These are phyloP conservation scores for Aureobasidium pullulans DNA, from an alignment of 2,329 filamentous ascomycete species.

Conservation along the genomic window DNA sequence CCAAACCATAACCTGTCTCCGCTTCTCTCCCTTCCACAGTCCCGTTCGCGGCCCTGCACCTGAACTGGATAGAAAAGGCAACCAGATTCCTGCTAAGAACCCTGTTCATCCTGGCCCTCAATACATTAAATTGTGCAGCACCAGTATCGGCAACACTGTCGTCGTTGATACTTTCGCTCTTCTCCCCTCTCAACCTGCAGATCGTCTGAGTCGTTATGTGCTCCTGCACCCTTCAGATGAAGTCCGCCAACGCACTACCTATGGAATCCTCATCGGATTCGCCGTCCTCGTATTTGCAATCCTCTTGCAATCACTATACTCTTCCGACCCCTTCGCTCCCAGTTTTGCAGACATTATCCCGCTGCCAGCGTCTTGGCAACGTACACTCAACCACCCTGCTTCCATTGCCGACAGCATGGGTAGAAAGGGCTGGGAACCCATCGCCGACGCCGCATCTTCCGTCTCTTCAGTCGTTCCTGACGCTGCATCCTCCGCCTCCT, in stretches of 20 bases:
- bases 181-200: conserved; percentile 39
- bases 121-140: conserved; percentile 70
- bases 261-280: conserved; percentile 53
- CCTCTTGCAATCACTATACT: conserved; percentile 53
- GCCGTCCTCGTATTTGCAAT: conserved; percentile 56
- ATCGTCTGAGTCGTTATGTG: conserved; percentile 56
- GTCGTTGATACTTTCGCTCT: conserved; percentile 75
- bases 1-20: conserved; percentile 50
- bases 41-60: conserved; percentile 24
- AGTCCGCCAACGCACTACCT: conserved; percentile 44
- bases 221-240: conserved; percentile 52
- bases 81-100: conserved; percentile 15
- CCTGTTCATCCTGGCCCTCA: conserved; percentile 37
- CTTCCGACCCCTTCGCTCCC: conserved; percentile 46
- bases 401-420: conserved; percentile 14
- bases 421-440: conserved; percentile 4
- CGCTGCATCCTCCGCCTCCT: conserved; percentile 9
- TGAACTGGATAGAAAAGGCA: conserved; percentile 22
- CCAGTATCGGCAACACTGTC: conserved; percentile 71
- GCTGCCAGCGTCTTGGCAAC: conserved; percentile 45
- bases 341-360: conserved; percentile 52
- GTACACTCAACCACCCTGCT: conserved; percentile 22
- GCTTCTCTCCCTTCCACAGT: conserved; percentile 40
- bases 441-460: conserved; percentile 20
- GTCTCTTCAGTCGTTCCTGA: conserved; percentile 8